These are phyloP conservation scores for Fusarium torulosum DNA, from an alignment of 2,329 filamentous ascomycete species.

Conservation along the genomic window DNA sequence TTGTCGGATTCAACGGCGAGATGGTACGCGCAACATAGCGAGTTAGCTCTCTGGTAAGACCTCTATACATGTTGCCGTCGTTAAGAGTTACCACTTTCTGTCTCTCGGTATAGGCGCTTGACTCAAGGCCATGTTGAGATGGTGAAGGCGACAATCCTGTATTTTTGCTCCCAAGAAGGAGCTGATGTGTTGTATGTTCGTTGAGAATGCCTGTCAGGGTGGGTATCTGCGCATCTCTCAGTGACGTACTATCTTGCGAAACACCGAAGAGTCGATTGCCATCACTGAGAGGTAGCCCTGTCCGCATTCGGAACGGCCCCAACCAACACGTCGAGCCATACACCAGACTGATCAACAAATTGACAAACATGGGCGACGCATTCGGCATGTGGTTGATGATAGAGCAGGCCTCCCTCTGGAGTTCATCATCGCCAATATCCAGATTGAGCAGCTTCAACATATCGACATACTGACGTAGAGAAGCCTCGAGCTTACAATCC, in stretches of 20 bases:
- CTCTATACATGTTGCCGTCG: constrained; percentile 26
- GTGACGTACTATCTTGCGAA: background rate
- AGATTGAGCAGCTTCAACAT: constrained; percentile 5
- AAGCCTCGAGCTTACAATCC: constrained; percentile 46
- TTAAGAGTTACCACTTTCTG: constrained; percentile 15
- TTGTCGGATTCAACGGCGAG: constrained; percentile 50
- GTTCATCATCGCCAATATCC: constrained; percentile 22
- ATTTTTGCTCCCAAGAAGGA: background rate
- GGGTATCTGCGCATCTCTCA: background rate
- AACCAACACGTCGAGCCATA: constrained; percentile 30
- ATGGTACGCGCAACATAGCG: constrained; percentile 47
- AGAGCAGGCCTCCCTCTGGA: constrained; percentile 32
- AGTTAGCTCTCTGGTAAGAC: constrained; percentile 30
- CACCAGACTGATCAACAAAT: constrained; percentile 18
- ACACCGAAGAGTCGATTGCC: background rate
- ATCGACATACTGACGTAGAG: constrained; percentile 29
- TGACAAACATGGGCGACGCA: constrained; percentile 27
- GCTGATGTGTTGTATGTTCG: background rate
- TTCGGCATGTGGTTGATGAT: constrained; percentile 28
- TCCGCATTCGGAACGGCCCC: constrained; percentile 3
- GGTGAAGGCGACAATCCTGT: accelerated
- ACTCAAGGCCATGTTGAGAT: accelerated
- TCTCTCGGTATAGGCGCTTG: accelerated
- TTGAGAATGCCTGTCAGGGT: accelerated
- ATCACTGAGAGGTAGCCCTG: background rate